phyloP scores from a whole-genome alignment of 2,329 filamentous ascomycete species.

The Penicillium sp. region DNA sequence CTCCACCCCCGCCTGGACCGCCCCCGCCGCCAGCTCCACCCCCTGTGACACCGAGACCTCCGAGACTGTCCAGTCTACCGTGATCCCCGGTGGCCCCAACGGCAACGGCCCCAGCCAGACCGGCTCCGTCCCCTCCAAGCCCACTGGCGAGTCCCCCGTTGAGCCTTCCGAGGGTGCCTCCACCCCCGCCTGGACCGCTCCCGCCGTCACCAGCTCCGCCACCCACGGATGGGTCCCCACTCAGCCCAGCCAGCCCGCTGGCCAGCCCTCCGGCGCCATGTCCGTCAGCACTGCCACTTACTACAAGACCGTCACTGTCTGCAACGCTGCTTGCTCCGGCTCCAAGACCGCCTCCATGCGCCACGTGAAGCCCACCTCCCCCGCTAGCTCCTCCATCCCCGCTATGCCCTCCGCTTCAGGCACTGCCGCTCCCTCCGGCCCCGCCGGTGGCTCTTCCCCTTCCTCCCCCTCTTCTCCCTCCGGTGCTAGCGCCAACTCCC shows the following conservation, averaged over 20 bases:
- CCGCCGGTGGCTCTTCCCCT: not conserved
- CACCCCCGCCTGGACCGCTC: not conserved
- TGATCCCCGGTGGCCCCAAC: not conserved
- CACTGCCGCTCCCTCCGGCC: constrained; percentile 2
- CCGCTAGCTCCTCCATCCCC: constrained; percentile 7
- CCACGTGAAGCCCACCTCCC: constrained; percentile 10
- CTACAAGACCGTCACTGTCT: constrained; percentile 5
- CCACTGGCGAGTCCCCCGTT: not conserved
- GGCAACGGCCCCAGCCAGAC: not conserved
- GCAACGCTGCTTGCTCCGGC: constrained; percentile 2
- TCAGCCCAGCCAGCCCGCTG: not conserved
- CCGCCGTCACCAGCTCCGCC: not conserved
- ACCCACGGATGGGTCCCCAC: not conserved
- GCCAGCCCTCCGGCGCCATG: not conserved
- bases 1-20: not conserved
- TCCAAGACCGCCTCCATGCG: not conserved
- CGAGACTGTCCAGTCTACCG: constrained; percentile 2
- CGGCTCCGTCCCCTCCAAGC: not conserved
- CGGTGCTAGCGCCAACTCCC: not conserved
- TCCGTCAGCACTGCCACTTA: constrained; percentile 2
- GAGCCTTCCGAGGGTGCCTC: not conserved
- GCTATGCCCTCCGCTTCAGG: constrained; percentile 5
- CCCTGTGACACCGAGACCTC: constrained; percentile 5
- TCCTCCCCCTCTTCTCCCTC: not conserved
- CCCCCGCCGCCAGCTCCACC: not conserved